Conservation (phyloP, 805 yeast genomes). For the Pichia manshurica region DNA sequence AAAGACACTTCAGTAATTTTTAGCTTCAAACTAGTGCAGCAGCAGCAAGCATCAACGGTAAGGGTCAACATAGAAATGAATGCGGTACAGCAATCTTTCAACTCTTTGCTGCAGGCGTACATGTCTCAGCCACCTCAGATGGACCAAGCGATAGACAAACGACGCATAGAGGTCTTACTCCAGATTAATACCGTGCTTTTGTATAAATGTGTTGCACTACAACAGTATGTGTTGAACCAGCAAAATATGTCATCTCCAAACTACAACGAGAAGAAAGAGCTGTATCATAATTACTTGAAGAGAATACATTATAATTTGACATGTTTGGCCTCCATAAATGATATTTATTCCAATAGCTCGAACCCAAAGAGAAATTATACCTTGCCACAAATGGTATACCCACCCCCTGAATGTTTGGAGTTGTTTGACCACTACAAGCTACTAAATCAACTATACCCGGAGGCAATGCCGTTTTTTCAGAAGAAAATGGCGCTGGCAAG, state of each 20-base stretch:
- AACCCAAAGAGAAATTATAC: conserved; percentile 25
- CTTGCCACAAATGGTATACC: conserved; percentile 44
- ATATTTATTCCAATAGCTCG: conserved; percentile 28
- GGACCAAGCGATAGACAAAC: conserved; percentile 29
- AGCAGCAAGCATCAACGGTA: too few relatives aligned
- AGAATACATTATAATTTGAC: conserved; percentile 33
- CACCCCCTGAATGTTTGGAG: conserved; percentile 54
- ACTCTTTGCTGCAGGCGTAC: conserved; percentile 24
- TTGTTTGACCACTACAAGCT: conserved; percentile 39
- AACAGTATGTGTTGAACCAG: conserved; percentile 23
- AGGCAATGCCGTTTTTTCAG: conserved; percentile 34
- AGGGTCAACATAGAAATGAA: conserved; percentile 3
- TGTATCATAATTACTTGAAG: conserved; percentile 31
- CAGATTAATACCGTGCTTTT: conserved; percentile 32
- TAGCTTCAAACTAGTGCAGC: too few relatives aligned
- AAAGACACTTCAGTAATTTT: too few relatives aligned
- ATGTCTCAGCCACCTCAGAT: conserved; percentile 26
- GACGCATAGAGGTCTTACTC: conserved; percentile 30
- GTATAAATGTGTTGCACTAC: conserved; percentile 28
- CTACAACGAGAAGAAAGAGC: conserved; percentile 25
- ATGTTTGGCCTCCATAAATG: conserved; percentile 34
- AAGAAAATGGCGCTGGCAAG: conserved; percentile 23
- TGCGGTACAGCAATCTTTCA: conserved; percentile 13
- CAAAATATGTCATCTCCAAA: conserved; percentile 20
- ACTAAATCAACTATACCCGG: conserved; percentile 42